phyloP scores from a whole-genome alignment of 805 yeast genomes.

The Schizosaccharomyces pombe region DNA sequence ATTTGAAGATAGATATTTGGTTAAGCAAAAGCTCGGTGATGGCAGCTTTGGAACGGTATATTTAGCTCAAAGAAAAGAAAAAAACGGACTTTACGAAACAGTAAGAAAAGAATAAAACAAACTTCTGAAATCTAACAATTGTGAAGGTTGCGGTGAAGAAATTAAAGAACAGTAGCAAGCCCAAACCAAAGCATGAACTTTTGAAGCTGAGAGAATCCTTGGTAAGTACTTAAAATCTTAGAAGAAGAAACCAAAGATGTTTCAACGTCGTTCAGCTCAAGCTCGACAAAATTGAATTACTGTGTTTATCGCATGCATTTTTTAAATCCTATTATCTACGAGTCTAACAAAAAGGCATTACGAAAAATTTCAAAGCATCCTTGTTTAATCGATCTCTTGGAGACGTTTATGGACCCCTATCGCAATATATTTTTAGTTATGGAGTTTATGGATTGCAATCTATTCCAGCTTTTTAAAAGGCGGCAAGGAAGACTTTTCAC shows the following conservation, averaged over 20 bases:
- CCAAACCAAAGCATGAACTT: background rate
- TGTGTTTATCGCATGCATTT: too few species aligned
- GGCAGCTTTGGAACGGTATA: slow-evolving; percentile 16
- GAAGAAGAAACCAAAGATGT: too few species aligned
- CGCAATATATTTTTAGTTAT: slow-evolving; percentile 45
- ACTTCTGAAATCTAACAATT: background rate
- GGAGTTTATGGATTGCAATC: slow-evolving; percentile 70
- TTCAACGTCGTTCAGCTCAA: too few species aligned
- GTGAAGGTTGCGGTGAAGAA: background rate
- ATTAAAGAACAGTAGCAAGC: background rate
- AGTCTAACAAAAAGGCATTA: background rate
- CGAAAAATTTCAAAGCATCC: slow-evolving; percentile 40
- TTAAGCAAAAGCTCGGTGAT: slow-evolving; percentile 11
- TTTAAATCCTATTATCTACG: too few species aligned
- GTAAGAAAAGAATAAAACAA: background rate
- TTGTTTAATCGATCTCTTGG: slow-evolving; percentile 50
- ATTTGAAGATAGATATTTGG: background rate
- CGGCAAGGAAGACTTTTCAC: background rate
- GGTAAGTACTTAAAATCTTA: background rate
- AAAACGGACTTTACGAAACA: background rate
- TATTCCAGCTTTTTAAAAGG: slow-evolving; percentile 28
- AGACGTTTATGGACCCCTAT: slow-evolving; percentile 51
- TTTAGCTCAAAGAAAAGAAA: slow-evolving; percentile 9
- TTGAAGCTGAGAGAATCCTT: background rate
- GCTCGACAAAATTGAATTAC: too few species aligned